Percentiles rank a stretch among this genome's conserved stretches.
Evolutionary conservation across 2,329 filamentous ascomycete genomes (phyloP).

Genomic region (Diaporthe capsici): DNA sequence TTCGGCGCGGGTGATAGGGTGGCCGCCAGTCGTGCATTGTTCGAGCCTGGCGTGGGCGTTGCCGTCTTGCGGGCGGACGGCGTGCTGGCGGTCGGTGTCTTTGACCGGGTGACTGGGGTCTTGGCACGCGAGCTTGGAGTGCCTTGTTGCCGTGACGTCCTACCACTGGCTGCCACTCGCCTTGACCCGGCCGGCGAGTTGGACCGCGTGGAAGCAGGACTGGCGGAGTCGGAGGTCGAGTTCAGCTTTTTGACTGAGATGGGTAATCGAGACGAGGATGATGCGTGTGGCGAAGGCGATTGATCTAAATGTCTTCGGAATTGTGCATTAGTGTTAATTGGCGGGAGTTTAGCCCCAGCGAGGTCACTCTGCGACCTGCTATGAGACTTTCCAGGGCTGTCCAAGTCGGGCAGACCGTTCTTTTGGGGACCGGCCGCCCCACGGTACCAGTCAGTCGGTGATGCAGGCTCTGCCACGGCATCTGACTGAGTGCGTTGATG

Average conservation of each 20-base stretch:
- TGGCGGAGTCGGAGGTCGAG: slow-evolving; percentile 61
- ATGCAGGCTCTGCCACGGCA: slow-evolving; percentile 70
- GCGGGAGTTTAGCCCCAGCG: slow-evolving; percentile 49
- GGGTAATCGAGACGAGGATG: slow-evolving; percentile 54
- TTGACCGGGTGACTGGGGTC: slow-evolving; percentile 58
- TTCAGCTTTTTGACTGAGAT: slow-evolving; percentile 56
- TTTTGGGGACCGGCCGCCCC: slow-evolving; percentile 49
- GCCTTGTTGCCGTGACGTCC: slow-evolving; percentile 52
- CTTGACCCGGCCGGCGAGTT: slow-evolving; percentile 67
- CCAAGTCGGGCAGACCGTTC: slow-evolving; percentile 43
- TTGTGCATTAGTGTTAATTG: slow-evolving; percentile 36
- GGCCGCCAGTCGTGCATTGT: slow-evolving; percentile 77
- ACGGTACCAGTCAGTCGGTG: slow-evolving; percentile 77
- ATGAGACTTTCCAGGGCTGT: slow-evolving; percentile 57
- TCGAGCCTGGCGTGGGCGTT: slow-evolving; percentile 58
- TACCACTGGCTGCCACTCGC: slow-evolving; percentile 55
- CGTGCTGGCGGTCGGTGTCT: slow-evolving; percentile 60
- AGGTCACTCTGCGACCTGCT: slow-evolving; percentile 74
- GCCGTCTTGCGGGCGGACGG: slow-evolving; percentile 55
- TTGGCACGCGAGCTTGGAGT: slow-evolving; percentile 54
- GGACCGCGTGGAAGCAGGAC: slow-evolving; percentile 67
- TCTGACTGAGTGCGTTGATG: slow-evolving; percentile 71
- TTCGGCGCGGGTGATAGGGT: slow-evolving; percentile 81
- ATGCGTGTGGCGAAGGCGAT: slow-evolving; percentile 47
- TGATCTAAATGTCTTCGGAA: slow-evolving; percentile 38